Evolutionary conservation across 108 stramenopile genomes (phyloP), one percentile per base, ranked within the genome.

Genomic region (Stephanodiscus minutulus): DNA sequence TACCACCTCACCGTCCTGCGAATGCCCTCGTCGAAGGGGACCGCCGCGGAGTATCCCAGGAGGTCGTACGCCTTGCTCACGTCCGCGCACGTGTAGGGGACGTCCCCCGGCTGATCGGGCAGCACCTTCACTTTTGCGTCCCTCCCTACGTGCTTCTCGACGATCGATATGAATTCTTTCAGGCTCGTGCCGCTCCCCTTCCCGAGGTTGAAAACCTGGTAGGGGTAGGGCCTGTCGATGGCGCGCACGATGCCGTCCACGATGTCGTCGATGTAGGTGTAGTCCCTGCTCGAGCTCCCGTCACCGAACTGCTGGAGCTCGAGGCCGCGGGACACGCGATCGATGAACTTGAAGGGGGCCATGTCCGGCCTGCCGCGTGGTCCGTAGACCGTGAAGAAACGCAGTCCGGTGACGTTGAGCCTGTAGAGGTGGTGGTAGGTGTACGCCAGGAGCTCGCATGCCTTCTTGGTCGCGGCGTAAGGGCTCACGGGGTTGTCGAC

Each of bases 41-140:
- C 93, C 18, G 65, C 77, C 5, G 97, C 91, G 69, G 85, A 81
- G 83, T 98, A 99, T 10, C 97, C 99, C 35, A 99, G 81, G 29
- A 97, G 74, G 15, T 73, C 59, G 27, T 66, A 70, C 6, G 98
- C 98, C 88, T 98, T 98, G 60, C 74, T 79, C 37, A 96, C 93
- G 77, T 97, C 92, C 1, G 98, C 97, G 82, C 97, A 98, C 17
- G 98, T 99, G 85, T 96, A 92, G 0, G 97, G 97, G 8, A 98
- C 99, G 82, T 99, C 99, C 21, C 98, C 98, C 20, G 98, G 98
- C 76, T 98, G 98, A 61, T 98, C 97, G 22, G 98, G 98, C 72
- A 97, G 68, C 8, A 92, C 49, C 53, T 90, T 88, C 72, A 98
- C 92, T 41, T 79, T 81, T 3, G 98, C 98, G 65, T 91, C 79